Evolutionary conservation across 352 stramenopile species (phyloP), one percentile per base, ranked within the genome.

Genomic region (Globisporangium viniferum): DNA sequence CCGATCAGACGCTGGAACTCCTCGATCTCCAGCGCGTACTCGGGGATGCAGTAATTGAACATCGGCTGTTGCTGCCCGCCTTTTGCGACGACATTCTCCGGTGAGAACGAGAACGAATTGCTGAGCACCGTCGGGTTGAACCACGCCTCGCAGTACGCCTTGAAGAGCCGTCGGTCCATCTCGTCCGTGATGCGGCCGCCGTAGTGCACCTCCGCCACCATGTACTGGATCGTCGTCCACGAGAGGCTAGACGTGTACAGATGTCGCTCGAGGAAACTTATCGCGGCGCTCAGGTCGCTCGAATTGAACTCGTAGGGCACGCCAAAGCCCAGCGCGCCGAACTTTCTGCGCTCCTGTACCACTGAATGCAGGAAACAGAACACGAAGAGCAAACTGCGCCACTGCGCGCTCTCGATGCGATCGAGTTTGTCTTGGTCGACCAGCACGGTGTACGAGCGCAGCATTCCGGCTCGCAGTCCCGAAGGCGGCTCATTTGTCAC

Each of bases 281-380:
- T 75, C 0, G 80, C 79, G 0, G 87, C 83, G 14, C 77, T 82
- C 54, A 93, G 73, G 68, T 94, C 87, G 5, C 84, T 77, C 36
- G 79, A 77, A 39, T 93, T 93, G 68, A 92, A 95, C 44, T 93
- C 87, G 73, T 94, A 94, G 27, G 82, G 85, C 4, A 94, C 76
- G 12, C 76, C 73, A 63, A 90, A 94, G 36, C 87, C 84, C 8
- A 95, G 58, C 1, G 87, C 62, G 1, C 87, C 87, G 62, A 93
- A 95, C 73, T 95, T 95, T 29, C 84, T 71, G 4, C 84, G 79
- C 63, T 93, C 86, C 12, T 88, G 79, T 7, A 92, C 84, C 24
- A 95, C 79, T 3, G 87, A 87, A 60, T 95, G 87, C 14, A 95
- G 69, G 66, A 95, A 95, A 55, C 82, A 93, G 27, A 93, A 78